These are phyloP conservation scores for Lasiosphaeriaceae sp. DNA, from an alignment of 495 filamentous ascomycete species.

Conservation along the genomic window DNA sequence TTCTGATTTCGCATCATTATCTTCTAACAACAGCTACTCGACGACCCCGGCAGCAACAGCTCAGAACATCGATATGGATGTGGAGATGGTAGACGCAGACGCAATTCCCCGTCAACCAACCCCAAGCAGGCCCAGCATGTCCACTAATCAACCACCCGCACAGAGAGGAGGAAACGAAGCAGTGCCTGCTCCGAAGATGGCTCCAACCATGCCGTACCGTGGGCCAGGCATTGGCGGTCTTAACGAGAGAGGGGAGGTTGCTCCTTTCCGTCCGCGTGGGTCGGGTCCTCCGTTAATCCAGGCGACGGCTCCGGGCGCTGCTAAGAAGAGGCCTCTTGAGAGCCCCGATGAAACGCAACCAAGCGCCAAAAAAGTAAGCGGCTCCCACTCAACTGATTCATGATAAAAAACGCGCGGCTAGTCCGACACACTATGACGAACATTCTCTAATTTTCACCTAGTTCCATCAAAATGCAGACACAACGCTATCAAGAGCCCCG, in stretches of 20 bases:
- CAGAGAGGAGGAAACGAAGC: background rate
- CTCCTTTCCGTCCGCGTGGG: conserved; percentile 6
- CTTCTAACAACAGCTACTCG: background rate
- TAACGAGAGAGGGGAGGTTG: conserved; percentile 24
- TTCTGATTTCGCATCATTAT: conserved; percentile 12
- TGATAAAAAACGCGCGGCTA: background rate
- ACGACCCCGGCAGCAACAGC: background rate
- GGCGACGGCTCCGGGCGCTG: conserved; percentile 9
- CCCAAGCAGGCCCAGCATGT: background rate
- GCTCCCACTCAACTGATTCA: background rate
- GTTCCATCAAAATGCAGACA: conserved; percentile 11
- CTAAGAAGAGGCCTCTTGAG: conserved; percentile 29
- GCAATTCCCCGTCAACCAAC: background rate
- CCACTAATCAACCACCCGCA: background rate
- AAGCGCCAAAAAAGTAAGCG: conserved; percentile 26
- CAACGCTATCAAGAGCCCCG: conserved; percentile 12
- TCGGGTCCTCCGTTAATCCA: conserved; percentile 22
- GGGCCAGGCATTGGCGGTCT: conserved; percentile 21
- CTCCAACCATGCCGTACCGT: conserved; percentile 16
- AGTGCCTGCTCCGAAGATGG: background rate
- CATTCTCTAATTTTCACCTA: conserved; percentile 2
- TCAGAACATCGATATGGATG: conserved; percentile 13
- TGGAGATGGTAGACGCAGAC: conserved; percentile 25
- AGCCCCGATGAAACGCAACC: conserved; percentile 10
- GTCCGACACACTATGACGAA: background rate